Evolutionary conservation across 768 basidiomycete species (phyloP), one percentile per base, ranked within the genome.

Genomic region (Boletus rufocinnamomeus): DNA sequence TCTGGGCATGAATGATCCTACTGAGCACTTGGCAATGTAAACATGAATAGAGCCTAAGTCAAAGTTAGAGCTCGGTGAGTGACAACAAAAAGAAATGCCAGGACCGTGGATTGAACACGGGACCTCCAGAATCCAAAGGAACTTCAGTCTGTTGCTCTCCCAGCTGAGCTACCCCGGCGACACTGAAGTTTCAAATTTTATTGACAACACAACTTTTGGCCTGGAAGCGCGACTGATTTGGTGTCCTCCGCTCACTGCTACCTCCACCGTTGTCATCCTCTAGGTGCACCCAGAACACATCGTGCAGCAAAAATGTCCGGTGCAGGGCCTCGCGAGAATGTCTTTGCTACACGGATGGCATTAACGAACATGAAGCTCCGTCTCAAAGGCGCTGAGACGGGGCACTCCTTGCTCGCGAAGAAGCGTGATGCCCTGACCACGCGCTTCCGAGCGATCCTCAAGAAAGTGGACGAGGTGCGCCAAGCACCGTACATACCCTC

Each of bases 261-360:
- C 28, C 3, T 25, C n/a, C 16, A 3, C 2, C 32, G 21, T 8
- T 7, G 27, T 32, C 34, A 21, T 44, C 59, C 14, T 34, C 32
- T 27, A 16, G 19, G 52, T 8, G 23, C 37, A 28, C 38, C 28
- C 23, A 41, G 6, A 6, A 6, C 32, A 49, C 47, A 57, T 52
- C 56, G n/a, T 52, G 38, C 51, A 62, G 50, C 62, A 60, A 73
- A 41, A 44, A 97, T 97, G 95, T 94, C 95, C 35, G 93, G 95
- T 37, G 80, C 90, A 66, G 95, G 92, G 35, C 76, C 92, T 61
- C 84, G 95, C 69, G 95, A 98, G 79, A 92, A 91, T 75, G 82
- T 97, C 66, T 98, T 98, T 72, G 95, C 96, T 23, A 98, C 96
- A 21, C 89, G 96, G 45, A 98, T 98, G 95, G 93, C 95, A 35